Percentiles rank a stretch among this genome's conserved stretches.
These are phyloP conservation scores for Rhododendron griersonianum DNA, from an alignment of 148 eudicot genomes.

Conservation along the genomic window DNA sequence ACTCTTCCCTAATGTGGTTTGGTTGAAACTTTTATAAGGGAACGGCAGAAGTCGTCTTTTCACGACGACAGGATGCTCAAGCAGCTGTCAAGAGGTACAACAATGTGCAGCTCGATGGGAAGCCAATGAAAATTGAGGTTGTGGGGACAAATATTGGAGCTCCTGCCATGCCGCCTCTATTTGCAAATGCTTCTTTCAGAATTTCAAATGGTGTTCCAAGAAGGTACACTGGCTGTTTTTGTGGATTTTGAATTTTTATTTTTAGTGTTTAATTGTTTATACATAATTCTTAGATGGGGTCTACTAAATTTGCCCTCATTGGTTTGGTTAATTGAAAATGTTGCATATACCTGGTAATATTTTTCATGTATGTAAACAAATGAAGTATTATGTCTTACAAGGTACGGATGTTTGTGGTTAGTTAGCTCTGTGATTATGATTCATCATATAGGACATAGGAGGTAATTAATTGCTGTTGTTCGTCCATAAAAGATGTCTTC, in stretches of 20 bases:
- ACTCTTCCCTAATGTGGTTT: conserved; percentile 17
- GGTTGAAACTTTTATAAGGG: conserved; percentile 40
- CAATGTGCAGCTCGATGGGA: conserved; percentile 89
- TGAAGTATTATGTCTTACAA: background rate
- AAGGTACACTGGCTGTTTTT: conserved; percentile 25
- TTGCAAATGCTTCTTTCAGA: conserved; percentile 28
- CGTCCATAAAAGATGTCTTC: background rate
- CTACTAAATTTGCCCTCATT: background rate
- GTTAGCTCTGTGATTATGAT: background rate
- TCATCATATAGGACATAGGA: background rate
- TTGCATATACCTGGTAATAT: background rate
- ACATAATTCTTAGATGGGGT: background rate
- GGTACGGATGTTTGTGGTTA: background rate
- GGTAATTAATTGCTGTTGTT: background rate
- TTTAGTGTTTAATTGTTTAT: background rate
- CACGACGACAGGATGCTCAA: conserved; percentile 68
- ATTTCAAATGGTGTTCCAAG: conserved; percentile 35
- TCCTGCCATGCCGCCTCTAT: conserved; percentile 36
- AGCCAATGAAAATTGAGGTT: conserved; percentile 87
- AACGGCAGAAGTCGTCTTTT: conserved; percentile 78
- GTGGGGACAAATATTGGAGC: conserved; percentile 58
- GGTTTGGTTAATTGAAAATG: conserved; percentile 1
- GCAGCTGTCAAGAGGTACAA: conserved; percentile 82
- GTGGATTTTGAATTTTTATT: background rate
- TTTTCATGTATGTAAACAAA: background rate